These are phyloP conservation scores for Phytophthora pseudosyringae DNA, from an alignment of 352 stramenopile genomes.

Conservation along the genomic window DNA sequence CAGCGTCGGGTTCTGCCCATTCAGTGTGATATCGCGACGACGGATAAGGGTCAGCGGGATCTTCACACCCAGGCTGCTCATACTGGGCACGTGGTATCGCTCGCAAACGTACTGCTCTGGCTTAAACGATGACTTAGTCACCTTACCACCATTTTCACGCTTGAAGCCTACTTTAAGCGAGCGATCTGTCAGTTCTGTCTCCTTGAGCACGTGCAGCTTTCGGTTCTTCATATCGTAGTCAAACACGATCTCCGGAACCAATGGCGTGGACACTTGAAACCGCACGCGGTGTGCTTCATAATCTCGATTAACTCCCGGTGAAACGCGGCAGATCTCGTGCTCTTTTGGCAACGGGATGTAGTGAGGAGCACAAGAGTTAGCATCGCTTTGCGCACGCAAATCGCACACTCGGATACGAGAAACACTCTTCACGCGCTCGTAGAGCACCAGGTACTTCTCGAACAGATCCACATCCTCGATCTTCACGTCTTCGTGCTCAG, in stretches of 20 bases:
- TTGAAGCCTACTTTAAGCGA: slow-evolving; percentile 21
- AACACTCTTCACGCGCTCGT: slow-evolving; percentile 76
- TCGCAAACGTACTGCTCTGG: slow-evolving; percentile 51
- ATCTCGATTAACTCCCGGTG: slow-evolving; percentile 85
- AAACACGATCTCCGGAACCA: slow-evolving; percentile 81
- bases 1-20: slow-evolving; percentile 82
- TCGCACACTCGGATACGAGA: slow-evolving; percentile 76
- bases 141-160: not conserved
- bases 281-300: slow-evolving; percentile 60
- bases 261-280: slow-evolving; percentile 76
- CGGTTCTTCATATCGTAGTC: slow-evolving; percentile 73
- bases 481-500: slow-evolving; percentile 70
- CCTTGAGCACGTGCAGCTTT: slow-evolving; percentile 59
- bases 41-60: slow-evolving; percentile 86
- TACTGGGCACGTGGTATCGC: slow-evolving; percentile 51
- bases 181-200: slow-evolving; percentile 46
- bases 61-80: slow-evolving; percentile 40
- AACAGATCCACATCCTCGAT: slow-evolving; percentile 92
- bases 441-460: slow-evolving; percentile 80
- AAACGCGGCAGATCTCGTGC: slow-evolving; percentile 64
- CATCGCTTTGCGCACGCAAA: slow-evolving; percentile 14
- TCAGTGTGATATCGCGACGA: slow-evolving; percentile 50
- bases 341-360: slow-evolving; percentile 65
- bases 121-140: slow-evolving; percentile 27
- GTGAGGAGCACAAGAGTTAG: slow-evolving; percentile 24